These are phyloP conservation scores for Vanderwaltozyma yarrowii DNA, from an alignment of 805 yeast species.

Conservation along the genomic window DNA sequence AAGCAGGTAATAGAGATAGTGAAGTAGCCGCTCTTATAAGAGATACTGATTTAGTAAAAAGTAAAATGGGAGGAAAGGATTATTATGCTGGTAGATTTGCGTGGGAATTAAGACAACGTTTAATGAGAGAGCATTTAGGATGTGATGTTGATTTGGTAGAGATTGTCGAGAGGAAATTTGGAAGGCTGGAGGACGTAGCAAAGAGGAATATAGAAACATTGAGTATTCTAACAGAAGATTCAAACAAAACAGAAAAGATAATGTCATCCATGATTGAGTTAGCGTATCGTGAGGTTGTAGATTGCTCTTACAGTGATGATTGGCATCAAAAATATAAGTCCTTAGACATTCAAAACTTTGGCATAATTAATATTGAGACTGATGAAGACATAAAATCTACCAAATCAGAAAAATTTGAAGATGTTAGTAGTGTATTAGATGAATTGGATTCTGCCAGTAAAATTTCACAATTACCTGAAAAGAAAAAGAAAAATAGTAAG, in stretches of 20 bases:
- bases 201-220: constrained; percentile 19
- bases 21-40: constrained; percentile 86
- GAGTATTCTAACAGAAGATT: constrained; percentile 8
- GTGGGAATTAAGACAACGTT: constrained; percentile 74
- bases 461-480: not conserved
- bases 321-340: constrained; percentile 42
- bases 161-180: constrained; percentile 64
- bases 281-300: constrained; percentile 58
- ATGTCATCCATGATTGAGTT: constrained; percentile 66
- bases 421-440: not conserved
- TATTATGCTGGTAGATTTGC: constrained; percentile 82
- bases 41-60: constrained; percentile 60
- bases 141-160: constrained; percentile 84
- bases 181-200: constrained; percentile 31
- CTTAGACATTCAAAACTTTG: constrained; percentile 8
- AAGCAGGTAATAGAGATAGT: constrained; percentile 89
- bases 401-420: not conserved
- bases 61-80: constrained; percentile 71
- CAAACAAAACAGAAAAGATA: constrained; percentile 10
- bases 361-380: constrained; percentile 1
- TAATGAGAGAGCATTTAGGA: constrained; percentile 96
- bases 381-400: not conserved
- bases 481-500: constrained; percentile 4
- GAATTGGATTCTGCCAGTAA: constrained; percentile 3
- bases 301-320: constrained; percentile 26